Evolutionary conservation across 257 asterid species (phyloP), one percentile per base, ranked within the genome.

Genomic region (Haberlea rhodopensis): DNA sequence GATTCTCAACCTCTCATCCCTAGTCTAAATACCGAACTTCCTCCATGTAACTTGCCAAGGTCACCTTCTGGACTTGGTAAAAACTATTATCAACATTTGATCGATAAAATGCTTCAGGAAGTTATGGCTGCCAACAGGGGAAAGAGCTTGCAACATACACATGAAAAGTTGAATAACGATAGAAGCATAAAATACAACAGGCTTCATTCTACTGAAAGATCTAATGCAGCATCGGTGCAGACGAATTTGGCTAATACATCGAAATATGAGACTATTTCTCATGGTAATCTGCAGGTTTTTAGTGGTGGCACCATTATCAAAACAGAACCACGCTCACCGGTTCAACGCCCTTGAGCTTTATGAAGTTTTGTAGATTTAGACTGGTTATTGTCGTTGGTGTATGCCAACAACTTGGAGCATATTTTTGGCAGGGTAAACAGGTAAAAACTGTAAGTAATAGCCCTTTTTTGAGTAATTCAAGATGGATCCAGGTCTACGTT

Each of bases 21-120:
- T 22, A 6, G 52, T 34, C 15, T 23, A 6, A 45, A 34, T 22
- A 55, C 62, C 6, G 64, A 54, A 27, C 1, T n/a, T 2, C 10
- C 56, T 28, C 19, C 62, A 15, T 7, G 8, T 52, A 55, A 32
- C 59, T 29, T 23, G 54, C 53, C 8, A 6, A 61, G 43, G 13
- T 53, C 65, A 11, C 46, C 66, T 29, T 62, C 63, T 5, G 68
- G 51, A 63, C 59, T 43, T 29, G 54, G 62, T 19, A 58, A 55
- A 56, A 24, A 37, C 57, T 57, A 60, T 63, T 71, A 49, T 29
- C 76, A 73, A 61, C 65, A 70, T 64, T 21, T 57, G 48, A 61
- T 73, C 9, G 74, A 71, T 40, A 76, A 73, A 60, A 54, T 76
- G 64, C 75, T 73, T 48, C 69, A 24, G 0, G 78, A 76, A 25